These are phyloP conservation scores for Microcos paniculata DNA, from an alignment of 345 rosid genomes.

Conservation along the genomic window DNA sequence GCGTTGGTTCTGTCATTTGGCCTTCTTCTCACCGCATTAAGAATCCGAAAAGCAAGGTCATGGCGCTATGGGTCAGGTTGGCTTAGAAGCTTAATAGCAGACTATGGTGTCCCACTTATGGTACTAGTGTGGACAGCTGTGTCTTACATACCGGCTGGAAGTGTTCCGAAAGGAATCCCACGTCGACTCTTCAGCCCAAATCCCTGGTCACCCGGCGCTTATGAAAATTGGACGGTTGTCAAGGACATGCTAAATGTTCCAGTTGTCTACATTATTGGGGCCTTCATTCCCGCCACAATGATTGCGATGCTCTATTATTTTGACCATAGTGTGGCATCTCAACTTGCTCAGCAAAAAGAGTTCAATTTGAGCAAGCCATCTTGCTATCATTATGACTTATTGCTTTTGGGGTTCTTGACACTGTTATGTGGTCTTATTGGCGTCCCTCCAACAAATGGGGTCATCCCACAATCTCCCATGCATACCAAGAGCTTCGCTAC, in stretches of 20 bases:
- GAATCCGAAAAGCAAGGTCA: slow-evolving; percentile 83
- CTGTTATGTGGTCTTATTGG: no score
- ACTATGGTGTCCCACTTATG: no score
- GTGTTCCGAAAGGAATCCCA: slow-evolving; percentile 88
- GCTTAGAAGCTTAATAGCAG: slow-evolving; percentile 87
- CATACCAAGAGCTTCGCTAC: no score
- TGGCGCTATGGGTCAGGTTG: slow-evolving; percentile 96
- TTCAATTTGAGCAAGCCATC: slow-evolving; percentile 92
- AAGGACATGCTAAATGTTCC: slow-evolving; percentile 90
- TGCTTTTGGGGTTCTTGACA: slow-evolving; percentile 80
- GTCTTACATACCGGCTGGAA: slow-evolving; percentile 61
- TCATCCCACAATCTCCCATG: slow-evolving; percentile 88
- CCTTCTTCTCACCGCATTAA: slow-evolving; percentile 73
- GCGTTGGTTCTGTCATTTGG: slow-evolving; percentile 90
- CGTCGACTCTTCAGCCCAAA: slow-evolving; percentile 91
- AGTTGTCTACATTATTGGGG: slow-evolving; percentile 74
- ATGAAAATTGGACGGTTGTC: slow-evolving; percentile 82
- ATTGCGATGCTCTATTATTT: slow-evolving; percentile 94
- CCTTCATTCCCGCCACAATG: slow-evolving; percentile 95
- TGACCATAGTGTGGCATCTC: slow-evolving; percentile 98
- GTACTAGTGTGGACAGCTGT: no score
- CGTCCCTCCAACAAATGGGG: slow-evolving; percentile 79
- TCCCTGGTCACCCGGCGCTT: slow-evolving; percentile 97
- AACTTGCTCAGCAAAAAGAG: slow-evolving; percentile 92
- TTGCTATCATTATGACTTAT: slow-evolving; percentile 87